Base-by-base conservation (phyloP, 192 early-diverging fungal genomes). In the Linnemannia elongata region DNA sequence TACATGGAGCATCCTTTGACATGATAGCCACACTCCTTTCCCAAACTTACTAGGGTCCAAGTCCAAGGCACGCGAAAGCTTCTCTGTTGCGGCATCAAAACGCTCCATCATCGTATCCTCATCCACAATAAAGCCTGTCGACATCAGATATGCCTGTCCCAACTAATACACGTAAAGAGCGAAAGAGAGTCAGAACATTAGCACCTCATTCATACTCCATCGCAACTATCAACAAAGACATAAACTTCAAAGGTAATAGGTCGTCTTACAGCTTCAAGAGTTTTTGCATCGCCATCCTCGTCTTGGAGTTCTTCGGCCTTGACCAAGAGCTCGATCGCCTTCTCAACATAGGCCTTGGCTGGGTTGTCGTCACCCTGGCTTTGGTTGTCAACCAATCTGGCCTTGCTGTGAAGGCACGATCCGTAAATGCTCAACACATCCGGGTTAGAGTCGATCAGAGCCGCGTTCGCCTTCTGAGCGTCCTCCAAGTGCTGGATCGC, bases 101-200 rank as follows among this genome's bases (percentile, higher is more conserved):
- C 90, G 88, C n/a, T 82, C 79, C 42, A 94, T 87, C 13, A 88
- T 89, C 55, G 79, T 52, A 24, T 94, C 92, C 27, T 94, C 93
- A 47, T 94, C 92, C 18, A 78, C 85, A 42, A 87, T 82, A 44
- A 91, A 54, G 45, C 70, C 81, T 38, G 83, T 75, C 72, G 83
- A 80, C 82, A 90, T 85, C 41, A 90, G 73, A 75, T 82, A 90
- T 30, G 83, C 86, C 77, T 90, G 87, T 20, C 89, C 89, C 70
- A 90, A 76, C 89, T 90, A 52, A 35, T 52, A 20, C 12, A 42
- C 27, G 13, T 9, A n/a, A 82, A 70, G 44, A 22, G 81, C 83
- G 81, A 78, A 90, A 75, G 82, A 81, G n/a, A 76, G 74, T 0
- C 73, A 47, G 3, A 75, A 20, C 17, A 6, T 52, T 52, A 52